phyloP scores from a whole-genome alignment of 2,329 filamentous ascomycete genomes.

The Alternaria ventricosa region DNA sequence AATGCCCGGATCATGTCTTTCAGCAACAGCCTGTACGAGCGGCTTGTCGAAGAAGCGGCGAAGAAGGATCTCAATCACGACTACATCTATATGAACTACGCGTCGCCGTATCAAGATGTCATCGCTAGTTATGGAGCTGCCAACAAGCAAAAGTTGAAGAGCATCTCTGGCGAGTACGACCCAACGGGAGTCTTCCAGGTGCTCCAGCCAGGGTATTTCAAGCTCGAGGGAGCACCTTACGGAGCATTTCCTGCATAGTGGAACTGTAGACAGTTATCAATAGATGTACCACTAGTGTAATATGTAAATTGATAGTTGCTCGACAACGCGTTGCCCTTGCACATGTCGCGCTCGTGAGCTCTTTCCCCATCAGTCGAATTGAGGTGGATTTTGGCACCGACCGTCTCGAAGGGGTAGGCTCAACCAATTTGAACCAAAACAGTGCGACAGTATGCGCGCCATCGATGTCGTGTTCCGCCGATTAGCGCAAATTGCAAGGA shows the following conservation, averaged over 20 bases:
- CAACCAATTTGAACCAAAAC: neutral
- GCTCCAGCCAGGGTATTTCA: slow-evolving; percentile 31
- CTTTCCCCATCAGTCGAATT: neutral
- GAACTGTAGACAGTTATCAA: neutral
- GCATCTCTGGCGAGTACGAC: slow-evolving; percentile 22
- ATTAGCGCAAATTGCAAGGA: neutral
- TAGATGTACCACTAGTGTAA: neutral
- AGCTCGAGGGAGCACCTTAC: slow-evolving; percentile 28
- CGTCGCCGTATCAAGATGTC: slow-evolving; percentile 51
- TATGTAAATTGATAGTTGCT: neutral
- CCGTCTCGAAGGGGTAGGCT: neutral
- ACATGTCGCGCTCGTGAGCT: neutral
- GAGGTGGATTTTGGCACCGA: neutral
- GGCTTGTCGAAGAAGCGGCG: slow-evolving; percentile 15
- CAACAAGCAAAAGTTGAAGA: slow-evolving; percentile 38
- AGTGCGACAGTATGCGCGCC: neutral
- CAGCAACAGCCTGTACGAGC: slow-evolving; percentile 25
- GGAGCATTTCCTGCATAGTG: slow-evolving; percentile 8
- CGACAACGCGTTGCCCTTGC: neutral
- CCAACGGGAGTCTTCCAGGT: slow-evolving; percentile 27
- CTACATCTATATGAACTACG: slow-evolving; percentile 58
- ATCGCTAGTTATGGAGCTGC: slow-evolving; percentile 50
- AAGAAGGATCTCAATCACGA: slow-evolving; percentile 18
- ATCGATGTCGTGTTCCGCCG: neutral
- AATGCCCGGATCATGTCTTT: slow-evolving; percentile 31